phyloP scores from a whole-genome alignment of 208 protist species.

The Plasmodiophora brassicae region DNA sequence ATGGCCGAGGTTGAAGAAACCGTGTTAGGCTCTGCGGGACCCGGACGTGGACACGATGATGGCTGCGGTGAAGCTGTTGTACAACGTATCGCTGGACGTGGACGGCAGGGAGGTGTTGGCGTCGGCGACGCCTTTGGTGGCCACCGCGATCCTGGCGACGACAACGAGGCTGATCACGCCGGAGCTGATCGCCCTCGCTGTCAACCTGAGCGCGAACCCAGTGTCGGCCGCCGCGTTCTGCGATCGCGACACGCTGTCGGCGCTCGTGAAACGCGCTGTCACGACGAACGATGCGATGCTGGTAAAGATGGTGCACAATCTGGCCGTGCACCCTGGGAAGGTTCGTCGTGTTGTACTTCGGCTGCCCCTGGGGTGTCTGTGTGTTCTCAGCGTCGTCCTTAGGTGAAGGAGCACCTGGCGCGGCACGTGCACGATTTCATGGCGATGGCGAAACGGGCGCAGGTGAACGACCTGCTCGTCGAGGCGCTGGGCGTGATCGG shows the following conservation, averaged over 20 bases:
- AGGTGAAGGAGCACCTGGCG: not conserved
- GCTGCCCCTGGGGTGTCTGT: not conserved
- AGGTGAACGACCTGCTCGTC: not conserved
- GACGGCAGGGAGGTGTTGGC: not conserved
- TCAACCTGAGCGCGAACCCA: not conserved
- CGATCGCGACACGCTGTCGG: not conserved
- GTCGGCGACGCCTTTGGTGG: not conserved
- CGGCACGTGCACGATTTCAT: not conserved
- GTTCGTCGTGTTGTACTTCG: not conserved
- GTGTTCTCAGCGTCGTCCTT: not conserved
- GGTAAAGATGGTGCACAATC: slow-evolving; percentile 7
- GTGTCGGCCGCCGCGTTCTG: not conserved
- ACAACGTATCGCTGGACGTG: not conserved
- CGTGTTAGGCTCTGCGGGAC: too few species aligned
- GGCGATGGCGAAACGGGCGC: not conserved
- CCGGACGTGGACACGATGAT: too few species aligned
- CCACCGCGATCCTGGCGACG: not conserved
- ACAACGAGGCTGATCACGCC: not conserved
- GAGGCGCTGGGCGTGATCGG: not conserved
- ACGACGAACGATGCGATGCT: not conserved
- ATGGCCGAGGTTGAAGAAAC: too few species aligned
- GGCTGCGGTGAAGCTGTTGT: not conserved
- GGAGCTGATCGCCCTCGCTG: not conserved
- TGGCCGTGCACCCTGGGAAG: not conserved
- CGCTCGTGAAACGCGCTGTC: not conserved